Percentiles rank a stretch among this genome's conserved stretches.
Conservation (phyloP, 2,329 filamentous ascomycete genomes). For the Xylariaceae sp. region DNA sequence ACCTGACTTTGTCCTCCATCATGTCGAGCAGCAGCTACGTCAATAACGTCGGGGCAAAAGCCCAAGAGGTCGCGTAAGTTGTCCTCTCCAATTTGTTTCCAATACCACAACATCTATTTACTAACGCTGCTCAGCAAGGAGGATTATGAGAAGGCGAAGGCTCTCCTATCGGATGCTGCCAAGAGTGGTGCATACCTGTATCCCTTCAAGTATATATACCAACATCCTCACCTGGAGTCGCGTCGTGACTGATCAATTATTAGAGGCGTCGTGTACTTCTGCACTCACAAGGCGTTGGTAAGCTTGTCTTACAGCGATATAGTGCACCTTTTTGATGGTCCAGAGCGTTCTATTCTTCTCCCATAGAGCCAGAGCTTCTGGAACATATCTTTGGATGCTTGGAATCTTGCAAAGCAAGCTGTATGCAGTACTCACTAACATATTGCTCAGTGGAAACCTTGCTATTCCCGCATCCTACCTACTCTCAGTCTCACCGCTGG, state of each 20-base stretch:
- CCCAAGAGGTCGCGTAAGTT: slow-evolving; percentile 48
- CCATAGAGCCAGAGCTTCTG: too few species aligned
- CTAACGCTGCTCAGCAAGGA: slow-evolving; percentile 47
- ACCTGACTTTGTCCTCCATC: background rate
- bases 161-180: slow-evolving; percentile 63
- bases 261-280: slow-evolving; percentile 57
- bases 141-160: slow-evolving; percentile 64
- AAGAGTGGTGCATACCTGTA: slow-evolving; percentile 80
- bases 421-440: too few species aligned
- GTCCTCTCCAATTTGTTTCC: slow-evolving; percentile 1
- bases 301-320: too few species aligned
- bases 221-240: background rate
- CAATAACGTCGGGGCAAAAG: slow-evolving; percentile 36
- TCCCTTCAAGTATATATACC: slow-evolving; percentile 59
- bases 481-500: slow-evolving; percentile 67
- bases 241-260: slow-evolving; percentile 6
- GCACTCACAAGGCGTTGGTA: slow-evolving; percentile 49
- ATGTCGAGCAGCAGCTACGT: slow-evolving; percentile 19
- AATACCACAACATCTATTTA: background rate
- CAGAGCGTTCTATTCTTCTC: too few species aligned
- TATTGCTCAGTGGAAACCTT: slow-evolving; percentile 59
- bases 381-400: too few species aligned
- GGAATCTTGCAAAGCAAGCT: too few species aligned
- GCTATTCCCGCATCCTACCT: slow-evolving; percentile 49
- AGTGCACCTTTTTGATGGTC: too few species aligned